Percentiles rank a stretch among this genome's conserved stretches.
Evolutionary conservation across 2,329 filamentous ascomycete species (phyloP).

Genomic region (Colletotrichum sojae): DNA sequence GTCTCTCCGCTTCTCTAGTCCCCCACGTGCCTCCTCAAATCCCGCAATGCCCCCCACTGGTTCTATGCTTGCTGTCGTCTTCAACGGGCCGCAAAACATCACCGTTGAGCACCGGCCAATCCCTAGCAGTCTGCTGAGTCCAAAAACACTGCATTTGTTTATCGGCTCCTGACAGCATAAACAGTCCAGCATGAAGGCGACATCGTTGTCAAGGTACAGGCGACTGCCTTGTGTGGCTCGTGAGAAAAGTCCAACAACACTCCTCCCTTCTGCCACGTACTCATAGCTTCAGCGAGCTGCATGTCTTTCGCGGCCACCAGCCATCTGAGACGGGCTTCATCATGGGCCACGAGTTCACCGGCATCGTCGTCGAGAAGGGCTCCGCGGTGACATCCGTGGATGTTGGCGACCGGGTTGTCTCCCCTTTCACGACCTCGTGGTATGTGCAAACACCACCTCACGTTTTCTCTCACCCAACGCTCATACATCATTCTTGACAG

Average conservation of each 20-base stretch:
- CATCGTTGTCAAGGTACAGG: slow-evolving; percentile 85
- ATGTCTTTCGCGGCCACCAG: slow-evolving; percentile 88
- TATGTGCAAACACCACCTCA: slow-evolving; percentile 53
- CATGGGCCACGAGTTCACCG: slow-evolving; percentile 91
- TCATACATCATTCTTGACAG: slow-evolving; percentile 50
- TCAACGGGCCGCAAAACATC: slow-evolving; percentile 83
- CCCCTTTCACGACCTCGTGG: slow-evolving; percentile 88
- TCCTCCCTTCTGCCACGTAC: slow-evolving; percentile 15
- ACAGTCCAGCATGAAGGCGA: slow-evolving; percentile 78
- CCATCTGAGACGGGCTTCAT: slow-evolving; percentile 74
- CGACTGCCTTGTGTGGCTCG: slow-evolving; percentile 91
- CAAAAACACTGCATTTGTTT: background rate
- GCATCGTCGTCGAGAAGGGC: slow-evolving; percentile 78
- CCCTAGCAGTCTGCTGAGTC: slow-evolving; percentile 68
- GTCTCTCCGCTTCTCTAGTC: background rate
- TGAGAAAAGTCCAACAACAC: slow-evolving; percentile 57
- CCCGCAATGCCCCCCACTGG: slow-evolving; percentile 26
- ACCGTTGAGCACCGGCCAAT: slow-evolving; percentile 84
- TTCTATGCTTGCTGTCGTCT: slow-evolving; percentile 91
- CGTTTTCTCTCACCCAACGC: background rate
- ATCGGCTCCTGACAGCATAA: background rate
- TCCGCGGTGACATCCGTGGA: slow-evolving; percentile 76
- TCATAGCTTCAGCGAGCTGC: slow-evolving; percentile 75
- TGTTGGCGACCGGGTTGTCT: slow-evolving; percentile 83
- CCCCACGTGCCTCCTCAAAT: slow-evolving; percentile 1